A percentile compares a stretch with the other conserved stretches of the same genome.
Evolutionary conservation across 2,329 filamentous ascomycete species (phyloP).

Genomic region (Metarhizium brunneum): DNA sequence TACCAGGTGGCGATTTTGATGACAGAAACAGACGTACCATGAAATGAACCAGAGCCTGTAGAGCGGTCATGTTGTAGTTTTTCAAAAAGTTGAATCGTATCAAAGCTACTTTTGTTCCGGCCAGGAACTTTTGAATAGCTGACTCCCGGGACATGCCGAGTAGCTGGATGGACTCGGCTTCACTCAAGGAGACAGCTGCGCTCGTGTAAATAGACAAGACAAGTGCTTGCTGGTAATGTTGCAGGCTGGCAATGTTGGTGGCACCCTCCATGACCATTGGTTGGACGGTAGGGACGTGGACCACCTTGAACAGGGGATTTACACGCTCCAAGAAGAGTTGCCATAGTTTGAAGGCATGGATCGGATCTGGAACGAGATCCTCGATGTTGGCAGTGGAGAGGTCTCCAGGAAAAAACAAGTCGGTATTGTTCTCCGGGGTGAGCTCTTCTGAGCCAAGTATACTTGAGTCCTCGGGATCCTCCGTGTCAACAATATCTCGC

Average conservation of each 20-base stretch:
- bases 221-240: slow-evolving; percentile 50
- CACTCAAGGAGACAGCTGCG: slow-evolving; percentile 44
- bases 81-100: slow-evolving; percentile 47
- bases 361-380: slow-evolving; percentile 53
- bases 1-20: not conserved
- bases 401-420: slow-evolving; percentile 37
- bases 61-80: slow-evolving; percentile 45
- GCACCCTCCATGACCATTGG: slow-evolving; percentile 55
- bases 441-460: slow-evolving; percentile 37
- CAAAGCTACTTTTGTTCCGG: slow-evolving; percentile 40
- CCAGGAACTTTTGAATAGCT: slow-evolving; percentile 41
- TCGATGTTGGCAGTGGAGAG: slow-evolving; percentile 29
- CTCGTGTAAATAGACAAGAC: slow-evolving; percentile 58
- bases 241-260: slow-evolving; percentile 43
- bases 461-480: slow-evolving; percentile 38
- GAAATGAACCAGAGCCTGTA: slow-evolving; percentile 52
- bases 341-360: slow-evolving; percentile 64
- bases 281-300: slow-evolving; percentile 64
- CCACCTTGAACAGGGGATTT: slow-evolving; percentile 62
- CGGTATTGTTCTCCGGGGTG: slow-evolving; percentile 43
- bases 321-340: slow-evolving; percentile 66
- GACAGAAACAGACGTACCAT: slow-evolving; percentile 29
- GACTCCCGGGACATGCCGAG: slow-evolving; percentile 40
- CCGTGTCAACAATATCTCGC: slow-evolving; percentile 46
- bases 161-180: slow-evolving; percentile 44